phyloP scores from a whole-genome alignment of 805 yeast species.

The Kodamaea fukazawae region DNA sequence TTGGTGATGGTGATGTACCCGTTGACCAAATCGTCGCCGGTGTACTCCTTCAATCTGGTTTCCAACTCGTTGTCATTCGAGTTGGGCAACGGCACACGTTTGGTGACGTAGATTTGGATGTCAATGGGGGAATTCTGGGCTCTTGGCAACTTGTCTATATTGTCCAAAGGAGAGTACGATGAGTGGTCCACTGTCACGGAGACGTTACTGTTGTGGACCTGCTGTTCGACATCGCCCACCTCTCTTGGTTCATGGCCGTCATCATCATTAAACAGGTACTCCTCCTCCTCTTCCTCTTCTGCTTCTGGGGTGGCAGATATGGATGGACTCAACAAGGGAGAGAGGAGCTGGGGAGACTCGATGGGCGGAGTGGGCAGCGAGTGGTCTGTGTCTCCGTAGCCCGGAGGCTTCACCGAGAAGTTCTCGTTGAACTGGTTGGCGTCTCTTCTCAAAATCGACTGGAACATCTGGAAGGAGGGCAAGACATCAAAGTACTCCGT shows the following conservation, averaged over 20 bases:
- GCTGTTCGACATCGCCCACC: slow-evolving; percentile 3
- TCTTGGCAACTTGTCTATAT: slow-evolving; percentile 48
- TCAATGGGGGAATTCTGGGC: slow-evolving; percentile 42
- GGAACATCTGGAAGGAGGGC: slow-evolving; percentile 71
- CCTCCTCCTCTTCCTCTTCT: slow-evolving; percentile 6
- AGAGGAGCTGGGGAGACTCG: neutral
- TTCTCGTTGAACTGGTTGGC: slow-evolving; percentile 38
- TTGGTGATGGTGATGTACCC: slow-evolving; percentile 50
- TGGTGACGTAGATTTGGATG: slow-evolving; percentile 51
- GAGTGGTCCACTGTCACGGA: slow-evolving; percentile 17
- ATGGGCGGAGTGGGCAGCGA: slow-evolving; percentile 31
- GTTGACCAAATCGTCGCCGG: slow-evolving; percentile 41
- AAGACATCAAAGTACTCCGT: slow-evolving; percentile 52
- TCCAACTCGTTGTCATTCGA: slow-evolving; percentile 32
- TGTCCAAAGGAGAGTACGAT: slow-evolving; percentile 51
- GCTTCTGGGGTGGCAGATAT: slow-evolving; percentile 1
- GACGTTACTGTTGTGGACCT: slow-evolving; percentile 13
- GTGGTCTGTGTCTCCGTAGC: slow-evolving; percentile 31
- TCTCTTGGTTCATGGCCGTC: slow-evolving; percentile 5
- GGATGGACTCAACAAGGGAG: slow-evolving; percentile 4
- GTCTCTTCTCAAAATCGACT: slow-evolving; percentile 45
- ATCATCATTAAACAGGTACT: slow-evolving; percentile 7
- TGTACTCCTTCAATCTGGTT: slow-evolving; percentile 44
- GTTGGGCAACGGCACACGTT: slow-evolving; percentile 48
- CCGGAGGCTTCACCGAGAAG: slow-evolving; percentile 32